Evolutionary conservation across 495 filamentous ascomycete species (phyloP), one percentile per base, ranked within the genome.

Genomic region (Aspergillus sclerotioniger): DNA sequence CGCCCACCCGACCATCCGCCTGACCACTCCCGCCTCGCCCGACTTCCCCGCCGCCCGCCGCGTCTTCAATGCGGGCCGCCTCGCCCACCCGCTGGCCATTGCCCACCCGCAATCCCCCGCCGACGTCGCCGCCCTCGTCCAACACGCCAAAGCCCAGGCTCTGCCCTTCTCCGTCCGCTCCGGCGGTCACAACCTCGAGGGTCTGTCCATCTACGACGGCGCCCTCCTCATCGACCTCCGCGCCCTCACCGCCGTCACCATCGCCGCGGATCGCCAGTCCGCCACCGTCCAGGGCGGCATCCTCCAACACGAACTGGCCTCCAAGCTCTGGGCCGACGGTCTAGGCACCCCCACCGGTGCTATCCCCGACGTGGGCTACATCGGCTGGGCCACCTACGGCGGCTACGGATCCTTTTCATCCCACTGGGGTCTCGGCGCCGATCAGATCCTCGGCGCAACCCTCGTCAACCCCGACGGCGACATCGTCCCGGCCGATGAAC

Each of bases 361-460:
- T 0, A 61, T 74, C 9, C 62, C 61, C 2, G 47, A 51, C 6
- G 67, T 76, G 0, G 76, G 75, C 0, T 76, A 74, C 53, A 59
- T 72, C 12, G 76, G 74, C 0, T 80, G 75, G 75, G 65, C 67
- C 21, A 69, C 57, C 15, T 68, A 73, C 31, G 71, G 77, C 2
- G 76, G 77, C 0, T 77, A 80, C 51, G 75, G 77, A 13, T 52
- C 69, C 4, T 71, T 75, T 37, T 63, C 66, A 3, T 35, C 67
- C 7, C 35, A 66, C 19, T 72, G 60, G 56, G 77, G 76, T 1
- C 54, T 80, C 6, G 73, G 73, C 15, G 63, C 67, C 3, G 75
- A 78, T 56, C 70, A 78, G 57, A 75, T 79, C 43, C 48, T 80
- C 21, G 64, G 59, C 29, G 74, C 74, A 3, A 73, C 63, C 10